Evolutionary conservation across 2,329 filamentous ascomycete genomes (phyloP), one percentile per base, ranked within the genome.

Genomic region (Monosporascus sp.): DNA sequence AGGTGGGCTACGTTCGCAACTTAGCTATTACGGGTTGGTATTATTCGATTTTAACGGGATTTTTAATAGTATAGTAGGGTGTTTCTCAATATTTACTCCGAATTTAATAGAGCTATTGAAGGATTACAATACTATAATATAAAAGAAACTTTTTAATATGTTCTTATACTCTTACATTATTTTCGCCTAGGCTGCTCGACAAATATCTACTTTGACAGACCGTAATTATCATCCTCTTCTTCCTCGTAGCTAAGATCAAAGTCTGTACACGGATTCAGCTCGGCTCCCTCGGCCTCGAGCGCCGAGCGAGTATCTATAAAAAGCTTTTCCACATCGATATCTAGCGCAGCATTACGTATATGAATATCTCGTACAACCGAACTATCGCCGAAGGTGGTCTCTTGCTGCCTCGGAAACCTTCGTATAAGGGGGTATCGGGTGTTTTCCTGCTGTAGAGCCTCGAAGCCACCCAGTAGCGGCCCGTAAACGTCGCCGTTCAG

Each of bases 401-500:
- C 14, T 8, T 35, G 7, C 31, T 60, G 57, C 17, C 43, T 51
- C n/a, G 18, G 44, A 38, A 56, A 28, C 9, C 53, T 46, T 2
- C 47, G 51, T 3, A 8, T 41, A 1, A 49, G 35, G 3, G 51
- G 22, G 26, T 55, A 55, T 15, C 22, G 66, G 14, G 58, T 37
- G 48, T 73, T 74, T 17, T 68, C 69, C 49, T 74, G 77, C 61
- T 84, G 81, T 5, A 65, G 54, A 2, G 63, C 65, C 51, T 79
- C 74, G 31, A 71, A 73, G 6, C 64, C 58, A 2, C 74, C 72
- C 7, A 80, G 59, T 5, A 85, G 68, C 2, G 78, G 79, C 45
- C 64, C 65, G 1, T 51, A 53, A 0, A 71, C 69, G 43, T 82
- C 73, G 2, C 67, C 64, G 18, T 78, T 62, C 3, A 73, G 58